Evolutionary conservation across 2,329 filamentous ascomycete species (phyloP).

Genomic region (Lachnum nothofagi): DNA sequence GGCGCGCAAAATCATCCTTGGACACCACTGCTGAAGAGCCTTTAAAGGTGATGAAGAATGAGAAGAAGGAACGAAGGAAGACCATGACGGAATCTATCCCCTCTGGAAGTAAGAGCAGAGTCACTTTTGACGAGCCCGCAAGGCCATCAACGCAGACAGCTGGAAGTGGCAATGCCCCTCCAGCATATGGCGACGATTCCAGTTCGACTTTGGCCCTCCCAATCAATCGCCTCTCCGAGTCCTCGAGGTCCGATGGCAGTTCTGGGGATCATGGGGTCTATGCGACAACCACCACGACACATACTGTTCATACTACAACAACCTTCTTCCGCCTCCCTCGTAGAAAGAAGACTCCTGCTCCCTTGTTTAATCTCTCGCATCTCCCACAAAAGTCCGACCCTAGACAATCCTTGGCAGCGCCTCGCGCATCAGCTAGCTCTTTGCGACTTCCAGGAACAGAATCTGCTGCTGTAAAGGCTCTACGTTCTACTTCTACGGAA

Average conservation of each 20-base stretch:
- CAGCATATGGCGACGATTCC: constrained; percentile 57
- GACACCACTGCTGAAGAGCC: constrained; percentile 16
- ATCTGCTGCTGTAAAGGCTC: constrained; percentile 38
- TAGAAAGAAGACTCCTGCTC: constrained; percentile 61
- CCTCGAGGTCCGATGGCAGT: constrained; percentile 83
- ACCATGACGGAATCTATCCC: constrained; percentile 34
- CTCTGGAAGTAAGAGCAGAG: constrained; percentile 36
- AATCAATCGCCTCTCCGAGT: constrained; percentile 69
- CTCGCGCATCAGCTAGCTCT: constrained; percentile 41
- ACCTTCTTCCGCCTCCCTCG: constrained; percentile 79
- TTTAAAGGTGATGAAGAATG: constrained; percentile 23
- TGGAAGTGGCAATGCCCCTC: constrained; percentile 40
- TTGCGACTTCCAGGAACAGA: constrained; percentile 32
- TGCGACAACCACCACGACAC: constrained; percentile 54
- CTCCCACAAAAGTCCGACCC: constrained; percentile 67
- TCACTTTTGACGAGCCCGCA: constrained; percentile 59
- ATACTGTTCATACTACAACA: constrained; percentile 57
- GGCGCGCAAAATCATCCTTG: constrained; percentile 37
- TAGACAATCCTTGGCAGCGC: constrained; percentile 33
- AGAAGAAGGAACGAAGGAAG: constrained; percentile 41
- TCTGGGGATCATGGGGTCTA: constrained; percentile 61
- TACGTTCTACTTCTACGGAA: constrained; percentile 25
- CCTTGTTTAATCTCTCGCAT: constrained; percentile 82
- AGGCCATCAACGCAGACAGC: constrained; percentile 45
- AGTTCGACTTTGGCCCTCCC: constrained; percentile 59